Evolutionary conservation across 1,284 basidiomycete genomes (phyloP).

Genomic region (Crucibulum cyathiforme): DNA sequence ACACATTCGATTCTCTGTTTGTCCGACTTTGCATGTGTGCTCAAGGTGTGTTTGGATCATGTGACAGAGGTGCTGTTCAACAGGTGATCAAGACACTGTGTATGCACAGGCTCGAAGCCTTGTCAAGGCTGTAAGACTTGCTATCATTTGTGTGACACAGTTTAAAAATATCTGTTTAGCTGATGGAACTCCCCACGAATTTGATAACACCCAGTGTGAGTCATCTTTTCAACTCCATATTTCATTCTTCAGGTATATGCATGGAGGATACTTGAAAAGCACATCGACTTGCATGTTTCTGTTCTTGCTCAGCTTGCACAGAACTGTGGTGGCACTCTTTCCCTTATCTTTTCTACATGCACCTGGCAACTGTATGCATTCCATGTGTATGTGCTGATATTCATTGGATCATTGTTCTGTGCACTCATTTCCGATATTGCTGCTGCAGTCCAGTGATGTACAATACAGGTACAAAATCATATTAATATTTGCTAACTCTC

Average conservation of each 20-base stretch:
- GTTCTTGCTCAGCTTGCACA: no score
- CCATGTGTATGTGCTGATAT: no score
- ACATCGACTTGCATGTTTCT: no score
- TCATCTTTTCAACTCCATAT: no score
- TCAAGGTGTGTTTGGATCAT: slow-evolving; percentile 72
- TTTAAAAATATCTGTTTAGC: slow-evolving; percentile 41
- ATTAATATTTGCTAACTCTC: not conserved
- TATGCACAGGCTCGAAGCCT: slow-evolving; percentile 86
- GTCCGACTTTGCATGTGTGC: slow-evolving; percentile 71
- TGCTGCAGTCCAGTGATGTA: no score
- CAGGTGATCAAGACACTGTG: slow-evolving; percentile 64
- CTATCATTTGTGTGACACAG: slow-evolving; percentile 5
- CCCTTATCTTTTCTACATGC: not conserved
- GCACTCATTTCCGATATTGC: no score
- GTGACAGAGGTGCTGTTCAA: slow-evolving; percentile 59
- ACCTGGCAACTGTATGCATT: no score
- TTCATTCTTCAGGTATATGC: no score
- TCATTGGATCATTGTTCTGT: no score
- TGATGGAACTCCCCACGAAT: slow-evolving; percentile 87
- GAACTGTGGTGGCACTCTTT: no score
- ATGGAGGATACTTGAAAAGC: no score
- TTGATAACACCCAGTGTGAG: slow-evolving; percentile 78
- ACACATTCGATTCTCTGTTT: slow-evolving; percentile 71
- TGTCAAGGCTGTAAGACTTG: slow-evolving; percentile 69
- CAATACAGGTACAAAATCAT: not conserved